These are phyloP conservation scores for Pichia sp. DNA, from an alignment of 1,139 yeast species.

Conservation along the genomic window DNA sequence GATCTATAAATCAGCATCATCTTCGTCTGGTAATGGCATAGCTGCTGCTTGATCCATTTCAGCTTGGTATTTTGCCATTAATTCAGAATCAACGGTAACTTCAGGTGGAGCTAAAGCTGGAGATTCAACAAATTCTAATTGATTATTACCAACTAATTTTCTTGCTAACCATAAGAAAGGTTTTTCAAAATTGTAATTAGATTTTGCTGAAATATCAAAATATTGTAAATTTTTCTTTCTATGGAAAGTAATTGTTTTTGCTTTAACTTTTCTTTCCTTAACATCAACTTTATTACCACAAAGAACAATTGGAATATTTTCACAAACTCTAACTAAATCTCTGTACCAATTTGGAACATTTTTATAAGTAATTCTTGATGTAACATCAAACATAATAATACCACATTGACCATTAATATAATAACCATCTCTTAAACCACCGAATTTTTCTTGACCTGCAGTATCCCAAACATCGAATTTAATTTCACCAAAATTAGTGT, in stretches of 20 bases:
- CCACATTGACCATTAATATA: conserved; percentile 99
- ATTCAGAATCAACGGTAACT: conserved; percentile 91
- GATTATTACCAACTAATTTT: conserved; percentile 97
- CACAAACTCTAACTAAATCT: conserved; percentile 98
- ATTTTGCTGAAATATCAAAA: conserved; percentile 98
- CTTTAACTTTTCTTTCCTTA: conserved; percentile 99
- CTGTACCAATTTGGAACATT: conserved; percentile 99
- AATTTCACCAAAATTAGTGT: conserved; percentile 98
- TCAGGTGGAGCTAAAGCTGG: conserved; percentile 99
- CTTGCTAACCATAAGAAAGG: conserved; percentile 99
- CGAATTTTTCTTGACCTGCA: conserved; percentile 99
- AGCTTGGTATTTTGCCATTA: conserved; percentile 97
- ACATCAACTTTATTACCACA: conserved; percentile 99
- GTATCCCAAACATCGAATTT: conserved; percentile 99
- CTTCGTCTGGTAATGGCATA: conserved; percentile 99
- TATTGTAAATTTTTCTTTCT: conserved; percentile 99
- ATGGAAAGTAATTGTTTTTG: conserved; percentile 99
- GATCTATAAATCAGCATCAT: conserved; percentile 88
- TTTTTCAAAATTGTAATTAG: conserved; percentile 99
- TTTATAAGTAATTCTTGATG: conserved; percentile 98
- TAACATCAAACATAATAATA: conserved; percentile 99
- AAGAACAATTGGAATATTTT: conserved; percentile 96
- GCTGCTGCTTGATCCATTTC: conserved; percentile 99
- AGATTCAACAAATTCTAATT: conserved; percentile 96
- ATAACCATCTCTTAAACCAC: conserved; percentile 99